Conservation (phyloP, 164 flowering plant species). For the Vitis riparia region DNA sequence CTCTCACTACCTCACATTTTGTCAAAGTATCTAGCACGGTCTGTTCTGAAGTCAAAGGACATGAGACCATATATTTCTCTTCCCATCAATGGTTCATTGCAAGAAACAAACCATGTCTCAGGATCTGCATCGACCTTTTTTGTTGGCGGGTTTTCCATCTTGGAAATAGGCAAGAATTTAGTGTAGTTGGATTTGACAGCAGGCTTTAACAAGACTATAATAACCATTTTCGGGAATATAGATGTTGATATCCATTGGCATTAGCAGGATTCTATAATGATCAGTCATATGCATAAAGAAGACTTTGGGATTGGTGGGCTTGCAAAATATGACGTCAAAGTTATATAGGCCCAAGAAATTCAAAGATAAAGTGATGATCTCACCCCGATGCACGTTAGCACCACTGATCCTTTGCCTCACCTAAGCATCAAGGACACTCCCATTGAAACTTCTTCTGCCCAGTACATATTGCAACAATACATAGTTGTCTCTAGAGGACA, state of each 20-base stretch:
- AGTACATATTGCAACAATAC: conserved; percentile 70
- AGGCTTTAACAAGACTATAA: conserved; percentile 46
- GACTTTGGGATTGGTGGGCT: conserved; percentile 58
- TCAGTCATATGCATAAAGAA: conserved; percentile 38
- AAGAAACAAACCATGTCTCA: conserved; percentile 39
- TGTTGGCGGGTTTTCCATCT: conserved; percentile 72
- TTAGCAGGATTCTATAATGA: conserved; percentile 33
- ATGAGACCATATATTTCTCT: conserved; percentile 45
- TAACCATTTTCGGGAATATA: conserved; percentile 80
- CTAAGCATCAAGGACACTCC: conserved; percentile 68
- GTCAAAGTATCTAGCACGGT: conserved; percentile 65
- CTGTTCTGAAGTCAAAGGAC: conserved; percentile 37
- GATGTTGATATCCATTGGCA: conserved; percentile 73
- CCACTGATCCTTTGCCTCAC: conserved; percentile 54
- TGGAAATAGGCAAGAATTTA: conserved; percentile 37
- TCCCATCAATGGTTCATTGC: conserved; percentile 48
- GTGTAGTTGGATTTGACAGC: conserved; percentile 63
- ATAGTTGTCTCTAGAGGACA: conserved; percentile 65
- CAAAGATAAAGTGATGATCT: conserved; percentile 51
- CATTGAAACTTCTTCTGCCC: conserved; percentile 68
- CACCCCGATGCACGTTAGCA: conserved; percentile 54
- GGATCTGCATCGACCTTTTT: conserved; percentile 74
- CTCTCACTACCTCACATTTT: conserved; percentile 32
- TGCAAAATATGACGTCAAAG: conserved; percentile 70
- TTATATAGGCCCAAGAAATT: conserved; percentile 37